Conservation (phyloP, 2,329 filamentous ascomycete species). For the Diaporthe amygdali region DNA sequence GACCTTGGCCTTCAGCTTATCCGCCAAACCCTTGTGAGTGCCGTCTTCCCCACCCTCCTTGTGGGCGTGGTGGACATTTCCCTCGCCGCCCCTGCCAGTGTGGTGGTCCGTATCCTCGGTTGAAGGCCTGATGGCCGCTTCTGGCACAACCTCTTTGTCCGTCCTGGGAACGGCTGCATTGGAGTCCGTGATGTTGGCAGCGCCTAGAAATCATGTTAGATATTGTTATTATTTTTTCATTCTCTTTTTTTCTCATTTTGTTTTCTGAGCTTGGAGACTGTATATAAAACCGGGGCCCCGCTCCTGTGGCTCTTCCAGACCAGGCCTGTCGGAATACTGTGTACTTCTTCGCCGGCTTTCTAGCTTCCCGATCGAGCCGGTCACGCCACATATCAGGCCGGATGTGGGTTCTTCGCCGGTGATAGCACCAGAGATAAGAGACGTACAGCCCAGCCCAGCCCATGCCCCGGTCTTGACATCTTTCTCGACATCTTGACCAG, state of each 20-base stretch:
- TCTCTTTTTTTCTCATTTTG: background rate
- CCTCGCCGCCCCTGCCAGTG: conserved; percentile 64
- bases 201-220: conserved; percentile 43
- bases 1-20: conserved; percentile 63
- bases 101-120: conserved; percentile 57
- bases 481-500: background rate
- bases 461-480: background rate
- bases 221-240: background rate
- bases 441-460: background rate
- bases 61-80: conserved; percentile 54
- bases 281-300: background rate
- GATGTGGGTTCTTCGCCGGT: background rate
- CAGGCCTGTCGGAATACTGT: background rate
- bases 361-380: background rate
- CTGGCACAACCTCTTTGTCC: conserved; percentile 60
- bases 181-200: conserved; percentile 63
- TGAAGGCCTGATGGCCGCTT: conserved; percentile 54
- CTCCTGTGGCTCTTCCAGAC: background rate
- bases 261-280: background rate
- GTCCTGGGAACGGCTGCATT: conserved; percentile 43
- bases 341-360: background rate
- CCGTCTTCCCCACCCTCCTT: conserved; percentile 31
- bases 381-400: conserved; percentile 6
- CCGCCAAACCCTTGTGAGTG: conserved; percentile 51
- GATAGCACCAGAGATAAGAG: background rate